Percentiles rank a stretch among this genome's conserved stretches.
phyloP scores from a whole-genome alignment of 495 filamentous ascomycete genomes.

The Schizothecium vesticola region DNA sequence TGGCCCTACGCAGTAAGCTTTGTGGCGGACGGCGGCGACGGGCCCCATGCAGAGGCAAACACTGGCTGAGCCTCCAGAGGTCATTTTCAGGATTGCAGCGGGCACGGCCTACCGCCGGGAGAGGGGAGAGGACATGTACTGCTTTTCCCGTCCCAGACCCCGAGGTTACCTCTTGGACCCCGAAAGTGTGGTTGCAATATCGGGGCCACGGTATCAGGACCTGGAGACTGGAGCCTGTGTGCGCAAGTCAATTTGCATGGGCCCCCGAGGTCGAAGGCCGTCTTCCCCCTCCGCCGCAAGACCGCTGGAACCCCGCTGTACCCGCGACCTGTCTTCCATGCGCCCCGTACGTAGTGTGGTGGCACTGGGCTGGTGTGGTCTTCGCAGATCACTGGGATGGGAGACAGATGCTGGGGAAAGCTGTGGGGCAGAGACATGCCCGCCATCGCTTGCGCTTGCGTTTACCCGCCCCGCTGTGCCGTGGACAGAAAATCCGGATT shows the following conservation, averaged over 20 bases:
- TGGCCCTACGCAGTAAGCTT: constrained; percentile 14
- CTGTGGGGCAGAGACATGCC: neutral
- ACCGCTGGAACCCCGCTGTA: neutral
- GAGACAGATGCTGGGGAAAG: neutral
- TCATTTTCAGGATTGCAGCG: neutral
- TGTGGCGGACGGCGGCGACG: constrained; percentile 13
- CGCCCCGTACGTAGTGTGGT: no score
- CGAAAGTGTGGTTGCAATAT: constrained; percentile 29
- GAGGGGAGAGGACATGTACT: neutral
- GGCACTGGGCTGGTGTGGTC: neutral
- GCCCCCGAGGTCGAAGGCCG: neutral
- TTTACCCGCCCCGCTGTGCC: neutral
- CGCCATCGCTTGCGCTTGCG: neutral
- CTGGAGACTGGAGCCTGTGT: no score
- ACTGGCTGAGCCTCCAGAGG: neutral
- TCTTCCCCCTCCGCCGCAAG: neutral
- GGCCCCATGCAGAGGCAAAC: neutral
- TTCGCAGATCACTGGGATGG: neutral
- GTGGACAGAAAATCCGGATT: neutral
- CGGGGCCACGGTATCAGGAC: constrained; percentile 10
- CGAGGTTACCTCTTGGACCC: constrained; percentile 4
- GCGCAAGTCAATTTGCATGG: constrained; percentile 6
- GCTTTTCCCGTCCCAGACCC: neutral
- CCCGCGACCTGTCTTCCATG: constrained; percentile 7
- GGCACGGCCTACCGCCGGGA: neutral